Evolutionary conservation across 306 rosid genomes (phyloP).

Genomic region (Dalbergia cultrata): DNA sequence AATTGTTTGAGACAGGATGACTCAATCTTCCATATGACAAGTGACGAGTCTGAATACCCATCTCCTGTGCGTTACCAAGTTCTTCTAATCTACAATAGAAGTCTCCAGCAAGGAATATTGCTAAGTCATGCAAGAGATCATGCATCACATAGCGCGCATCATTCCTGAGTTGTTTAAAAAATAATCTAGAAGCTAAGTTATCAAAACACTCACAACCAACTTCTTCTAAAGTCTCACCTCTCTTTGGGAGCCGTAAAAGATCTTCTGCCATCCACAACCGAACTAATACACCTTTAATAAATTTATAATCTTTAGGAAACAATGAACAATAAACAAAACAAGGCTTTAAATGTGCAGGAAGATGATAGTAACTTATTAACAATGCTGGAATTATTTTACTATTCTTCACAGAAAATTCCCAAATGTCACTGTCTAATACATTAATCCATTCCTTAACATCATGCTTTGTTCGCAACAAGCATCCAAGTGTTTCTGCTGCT

Average conservation of each 20-base stretch:
- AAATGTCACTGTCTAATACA: slow-evolving; percentile 5
- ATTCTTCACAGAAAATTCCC: slow-evolving; percentile 21
- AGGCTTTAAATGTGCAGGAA: slow-evolving; percentile 40
- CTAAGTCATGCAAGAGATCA: not conserved
- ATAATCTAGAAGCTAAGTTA: too few relatives aligned
- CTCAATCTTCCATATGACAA: not conserved
- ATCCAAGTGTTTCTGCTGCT: too few relatives aligned
- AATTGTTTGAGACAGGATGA: not conserved
- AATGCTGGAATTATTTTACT: slow-evolving; percentile 27
- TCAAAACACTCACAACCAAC: slow-evolving; percentile 16
- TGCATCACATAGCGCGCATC: not conserved
- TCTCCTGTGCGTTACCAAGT: not conserved
- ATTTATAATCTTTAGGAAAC: slow-evolving; percentile 43
- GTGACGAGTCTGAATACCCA: not conserved
- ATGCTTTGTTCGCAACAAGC: too few relatives aligned
- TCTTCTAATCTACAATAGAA: not conserved
- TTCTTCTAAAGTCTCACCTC: not conserved
- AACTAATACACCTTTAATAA: slow-evolving; percentile 22
- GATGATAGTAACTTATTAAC: slow-evolving; percentile 50
- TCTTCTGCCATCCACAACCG: slow-evolving; percentile 38
- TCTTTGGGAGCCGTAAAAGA: not conserved
- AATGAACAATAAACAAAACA: slow-evolving; percentile 60
- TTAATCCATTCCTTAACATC: slow-evolving; percentile 20
- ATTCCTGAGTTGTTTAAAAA: too few relatives aligned
- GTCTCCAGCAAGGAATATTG: not conserved